These are phyloP conservation scores for Fusarium armeniacum DNA, from an alignment of 2,329 filamentous ascomycete genomes.

Conservation along the genomic window DNA sequence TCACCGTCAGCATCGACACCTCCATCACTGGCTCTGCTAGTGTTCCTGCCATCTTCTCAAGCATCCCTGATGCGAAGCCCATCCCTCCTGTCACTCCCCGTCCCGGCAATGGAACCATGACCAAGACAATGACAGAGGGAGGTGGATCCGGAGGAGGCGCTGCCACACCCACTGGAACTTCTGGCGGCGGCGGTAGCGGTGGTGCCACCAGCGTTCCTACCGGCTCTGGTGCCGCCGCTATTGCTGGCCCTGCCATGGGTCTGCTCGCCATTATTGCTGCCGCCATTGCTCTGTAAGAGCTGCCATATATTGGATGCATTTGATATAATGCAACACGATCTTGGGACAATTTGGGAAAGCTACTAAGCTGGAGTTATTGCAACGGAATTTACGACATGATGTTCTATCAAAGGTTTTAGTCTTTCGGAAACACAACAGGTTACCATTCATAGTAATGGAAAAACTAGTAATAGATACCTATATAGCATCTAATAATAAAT, in stretches of 20 bases:
- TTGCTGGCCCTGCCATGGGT: constrained; percentile 48
- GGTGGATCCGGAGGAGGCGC: constrained; percentile 8
- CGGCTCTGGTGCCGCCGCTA: constrained; percentile 40
- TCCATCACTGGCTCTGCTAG: constrained; percentile 31
- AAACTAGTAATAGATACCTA: constrained; percentile 36
- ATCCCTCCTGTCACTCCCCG: constrained; percentile 30
- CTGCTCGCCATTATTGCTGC: constrained; percentile 53
- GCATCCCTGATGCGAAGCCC: constrained; percentile 15
- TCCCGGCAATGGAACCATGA: constrained; percentile 29
- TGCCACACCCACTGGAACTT: constrained; percentile 24
- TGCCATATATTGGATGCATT: background rate
- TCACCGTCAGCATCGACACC: constrained; percentile 33
- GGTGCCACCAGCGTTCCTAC: constrained; percentile 31
- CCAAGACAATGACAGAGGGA: constrained; percentile 13
- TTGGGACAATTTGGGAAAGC: constrained; percentile 7
- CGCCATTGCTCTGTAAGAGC: constrained; percentile 53
- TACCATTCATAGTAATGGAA: constrained; percentile 20
- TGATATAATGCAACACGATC: constrained; percentile 2
- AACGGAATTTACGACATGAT: constrained; percentile 29
- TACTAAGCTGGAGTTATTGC: constrained; percentile 9
- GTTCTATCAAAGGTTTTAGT: constrained; percentile 11
- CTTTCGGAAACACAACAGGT: constrained; percentile 12
- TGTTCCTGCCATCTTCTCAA: constrained; percentile 40
- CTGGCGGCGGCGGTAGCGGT: background rate
- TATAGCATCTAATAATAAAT: constrained; percentile 28